Evolutionary conservation across 2,329 filamentous ascomycete genomes (phyloP).

Genomic region (Penicillium sp.): DNA sequence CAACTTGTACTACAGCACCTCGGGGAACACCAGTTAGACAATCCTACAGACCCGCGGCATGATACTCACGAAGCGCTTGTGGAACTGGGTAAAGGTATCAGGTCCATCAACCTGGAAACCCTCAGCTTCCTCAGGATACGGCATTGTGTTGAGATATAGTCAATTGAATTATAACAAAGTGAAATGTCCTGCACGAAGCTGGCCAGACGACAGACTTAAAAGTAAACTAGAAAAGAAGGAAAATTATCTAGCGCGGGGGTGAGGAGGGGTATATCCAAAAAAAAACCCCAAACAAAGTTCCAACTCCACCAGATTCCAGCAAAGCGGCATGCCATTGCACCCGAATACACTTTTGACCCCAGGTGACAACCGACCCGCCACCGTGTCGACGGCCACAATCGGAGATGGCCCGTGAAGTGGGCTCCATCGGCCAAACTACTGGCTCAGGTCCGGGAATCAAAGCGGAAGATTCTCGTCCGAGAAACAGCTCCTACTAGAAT

Average conservation of each 20-base stretch:
- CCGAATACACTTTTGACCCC: background rate
- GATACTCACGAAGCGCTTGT: slow-evolving; percentile 52
- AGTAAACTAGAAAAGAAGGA: background rate
- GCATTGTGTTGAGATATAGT: slow-evolving; percentile 33
- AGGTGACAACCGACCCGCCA: background rate
- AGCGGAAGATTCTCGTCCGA: slow-evolving; percentile 5
- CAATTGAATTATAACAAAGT: slow-evolving; percentile 4
- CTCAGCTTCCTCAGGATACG: slow-evolving; percentile 47
- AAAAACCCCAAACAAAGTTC: background rate
- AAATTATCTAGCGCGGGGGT: background rate
- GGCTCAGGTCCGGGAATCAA: slow-evolving; percentile 2
- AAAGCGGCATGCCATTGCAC: background rate
- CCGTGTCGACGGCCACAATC: background rate
- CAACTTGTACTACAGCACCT: slow-evolving; percentile 64
- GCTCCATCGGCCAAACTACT: background rate
- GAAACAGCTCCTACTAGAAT: background rate
- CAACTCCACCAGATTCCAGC: background rate
- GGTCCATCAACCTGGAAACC: slow-evolving; percentile 58
- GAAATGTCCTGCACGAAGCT: background rate
- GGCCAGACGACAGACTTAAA: background rate
- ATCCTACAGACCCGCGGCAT: background rate
- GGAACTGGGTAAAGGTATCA: slow-evolving; percentile 63
- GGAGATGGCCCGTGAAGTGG: slow-evolving; percentile 5
- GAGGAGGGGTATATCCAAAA: slow-evolving; percentile 11
- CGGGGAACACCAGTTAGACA: background rate